Percentiles rank a stretch among this genome's conserved stretches.
Conservation (phyloP, 1,284 basidiomycete species). For the Schizophyllum commune region DNA sequence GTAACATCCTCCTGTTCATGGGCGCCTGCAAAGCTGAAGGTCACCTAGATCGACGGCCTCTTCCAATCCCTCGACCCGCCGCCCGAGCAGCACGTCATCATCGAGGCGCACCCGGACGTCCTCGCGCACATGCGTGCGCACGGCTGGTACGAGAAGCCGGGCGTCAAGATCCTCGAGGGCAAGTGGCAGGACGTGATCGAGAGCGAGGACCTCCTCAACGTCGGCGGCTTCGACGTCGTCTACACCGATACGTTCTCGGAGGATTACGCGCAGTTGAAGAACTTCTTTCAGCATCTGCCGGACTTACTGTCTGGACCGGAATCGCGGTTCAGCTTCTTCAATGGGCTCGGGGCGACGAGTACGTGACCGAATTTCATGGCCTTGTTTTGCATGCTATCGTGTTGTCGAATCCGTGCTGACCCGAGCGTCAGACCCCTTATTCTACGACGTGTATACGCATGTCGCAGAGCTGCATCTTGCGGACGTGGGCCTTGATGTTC, state of each 20-base stretch:
- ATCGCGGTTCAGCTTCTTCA: conserved; percentile 92
- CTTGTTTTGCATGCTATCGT: conserved; percentile 16
- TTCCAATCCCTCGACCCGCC: conserved; percentile 63
- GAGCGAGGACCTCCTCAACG: conserved; percentile 41
- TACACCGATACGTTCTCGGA: conserved; percentile 98
- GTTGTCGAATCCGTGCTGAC: conserved; percentile 1
- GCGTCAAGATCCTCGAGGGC: conserved; percentile 81
- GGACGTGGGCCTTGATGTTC: conserved; percentile 67
- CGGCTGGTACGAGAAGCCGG: conserved; percentile 73
- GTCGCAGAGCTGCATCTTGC: conserved; percentile 83
- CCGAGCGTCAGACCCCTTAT: conserved; percentile 55
- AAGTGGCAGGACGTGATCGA: conserved; percentile 87
- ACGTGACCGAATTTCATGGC: too few species aligned
- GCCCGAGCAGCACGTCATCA: conserved; percentile 79
- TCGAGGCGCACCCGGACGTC: conserved; percentile 94
- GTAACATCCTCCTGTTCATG: conserved; percentile 22
- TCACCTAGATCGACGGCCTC: conserved; percentile 67
- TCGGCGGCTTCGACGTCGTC: conserved; percentile 79
- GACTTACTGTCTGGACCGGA: conserved; percentile 72
- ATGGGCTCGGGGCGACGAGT: conserved; percentile 95
- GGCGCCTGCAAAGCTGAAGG: conserved; percentile 6
- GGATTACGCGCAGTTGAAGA: conserved; percentile 72
- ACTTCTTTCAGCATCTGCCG: conserved; percentile 82
- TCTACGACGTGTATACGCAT: conserved; percentile 89
- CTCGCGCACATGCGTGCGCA: conserved; percentile 64